Conservation (phyloP, 208 protist species). For the Porcisia deanei region DNA sequence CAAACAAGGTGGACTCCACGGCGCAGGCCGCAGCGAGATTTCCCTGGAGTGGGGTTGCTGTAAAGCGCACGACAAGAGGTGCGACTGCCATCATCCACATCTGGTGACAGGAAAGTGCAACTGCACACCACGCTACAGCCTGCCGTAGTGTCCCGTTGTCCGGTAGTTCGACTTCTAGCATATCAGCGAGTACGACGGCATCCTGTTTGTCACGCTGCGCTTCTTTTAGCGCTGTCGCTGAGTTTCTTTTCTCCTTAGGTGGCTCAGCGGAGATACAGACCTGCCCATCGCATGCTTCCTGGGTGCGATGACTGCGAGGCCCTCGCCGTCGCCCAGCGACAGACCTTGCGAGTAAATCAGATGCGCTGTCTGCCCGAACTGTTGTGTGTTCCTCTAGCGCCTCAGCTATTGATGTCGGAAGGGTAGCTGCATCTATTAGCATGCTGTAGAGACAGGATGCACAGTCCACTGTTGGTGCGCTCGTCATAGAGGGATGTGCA, state of each 20-base stretch:
- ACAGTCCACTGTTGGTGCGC: neutral
- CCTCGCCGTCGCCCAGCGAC: slow-evolving; percentile 8
- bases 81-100: slow-evolving; percentile 10
- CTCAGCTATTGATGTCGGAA: slow-evolving; percentile 12
- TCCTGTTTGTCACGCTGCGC: neutral
- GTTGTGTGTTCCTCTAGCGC: slow-evolving; percentile 21
- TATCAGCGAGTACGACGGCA: slow-evolving; percentile 5
- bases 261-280: neutral
- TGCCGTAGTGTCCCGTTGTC: slow-evolving; percentile 32
- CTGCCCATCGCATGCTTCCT: neutral
- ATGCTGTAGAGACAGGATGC: slow-evolving; percentile 13
- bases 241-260: neutral
- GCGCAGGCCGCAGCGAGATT: neutral
- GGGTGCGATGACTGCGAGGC: neutral
- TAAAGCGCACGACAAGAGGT: slow-evolving; percentile 7
- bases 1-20: slow-evolving; percentile 43
- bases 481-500: neutral
- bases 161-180: slow-evolving; percentile 25
- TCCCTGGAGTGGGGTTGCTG: neutral
- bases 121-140: slow-evolving; percentile 23
- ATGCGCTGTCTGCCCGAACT: slow-evolving; percentile 13
- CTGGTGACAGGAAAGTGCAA: slow-evolving; percentile 28
- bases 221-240: neutral
- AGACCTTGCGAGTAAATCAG: slow-evolving; percentile 18
- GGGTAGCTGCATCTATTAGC: slow-evolving; percentile 17